Conservation (phyloP, 768 basidiomycete species). For the Pleurotus eryngii region DNA sequence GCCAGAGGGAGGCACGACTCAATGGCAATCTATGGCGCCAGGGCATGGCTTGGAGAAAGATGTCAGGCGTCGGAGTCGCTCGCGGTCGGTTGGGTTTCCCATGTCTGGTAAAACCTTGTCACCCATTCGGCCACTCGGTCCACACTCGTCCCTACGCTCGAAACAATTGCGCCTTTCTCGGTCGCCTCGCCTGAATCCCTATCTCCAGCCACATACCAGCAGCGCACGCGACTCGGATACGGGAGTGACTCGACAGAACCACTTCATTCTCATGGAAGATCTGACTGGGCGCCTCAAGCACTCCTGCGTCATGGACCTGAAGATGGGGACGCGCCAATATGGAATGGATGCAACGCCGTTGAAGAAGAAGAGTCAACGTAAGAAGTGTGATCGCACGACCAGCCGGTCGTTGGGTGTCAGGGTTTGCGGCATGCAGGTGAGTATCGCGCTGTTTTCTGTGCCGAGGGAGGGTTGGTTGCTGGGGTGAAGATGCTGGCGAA, state of each 20-base stretch:
- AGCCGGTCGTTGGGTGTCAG: conserved; percentile 87
- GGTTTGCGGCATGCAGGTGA: conserved; percentile 98
- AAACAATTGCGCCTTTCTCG: background rate
- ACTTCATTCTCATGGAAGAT: conserved; percentile 99
- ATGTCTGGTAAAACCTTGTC: conserved; percentile 4
- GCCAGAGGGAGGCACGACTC: conserved; percentile 12
- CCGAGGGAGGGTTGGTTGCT: background rate
- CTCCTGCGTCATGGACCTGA: conserved; percentile 95
- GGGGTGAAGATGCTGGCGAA: background rate
- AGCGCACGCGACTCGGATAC: conserved; percentile 24
- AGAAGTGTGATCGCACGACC: conserved; percentile 96
- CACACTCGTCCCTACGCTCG: conserved; percentile 7
- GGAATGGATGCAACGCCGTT: conserved; percentile 88
- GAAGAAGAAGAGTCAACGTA: conserved; percentile 98
- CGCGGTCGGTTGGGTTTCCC: conserved; percentile 31
- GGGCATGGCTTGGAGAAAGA: conserved; percentile 15
- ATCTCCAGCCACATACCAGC: background rate
- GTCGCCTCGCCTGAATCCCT: background rate
- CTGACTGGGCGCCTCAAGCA: conserved; percentile 87
- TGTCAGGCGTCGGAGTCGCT: conserved; percentile 39
- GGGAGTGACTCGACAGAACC: conserved; percentile 80
- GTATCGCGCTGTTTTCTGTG: conserved; percentile 21
- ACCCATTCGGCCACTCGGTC: background rate
- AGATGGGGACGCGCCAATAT: conserved; percentile 99
- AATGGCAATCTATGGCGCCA: conserved; percentile 21